These are phyloP conservation scores for Penicillium malachiteum DNA, from an alignment of 495 filamentous ascomycete species.

Conservation along the genomic window DNA sequence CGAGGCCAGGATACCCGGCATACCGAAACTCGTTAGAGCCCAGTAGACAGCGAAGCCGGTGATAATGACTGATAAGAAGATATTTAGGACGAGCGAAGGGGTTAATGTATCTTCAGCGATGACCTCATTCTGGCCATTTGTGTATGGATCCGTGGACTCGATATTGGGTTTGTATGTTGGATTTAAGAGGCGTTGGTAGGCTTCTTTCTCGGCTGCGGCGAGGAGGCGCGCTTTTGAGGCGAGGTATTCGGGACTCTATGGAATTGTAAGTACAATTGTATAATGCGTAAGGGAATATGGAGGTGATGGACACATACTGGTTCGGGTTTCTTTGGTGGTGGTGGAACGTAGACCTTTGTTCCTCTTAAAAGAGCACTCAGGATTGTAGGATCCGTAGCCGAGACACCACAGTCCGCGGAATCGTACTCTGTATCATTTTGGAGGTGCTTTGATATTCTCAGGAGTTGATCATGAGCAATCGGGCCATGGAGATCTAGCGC, in stretches of 20 bases:
- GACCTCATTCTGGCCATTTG: not conserved
- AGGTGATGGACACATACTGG: conserved; percentile 54
- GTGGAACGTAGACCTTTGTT: conserved; percentile 70
- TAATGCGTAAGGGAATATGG: not conserved
- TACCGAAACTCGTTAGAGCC: conserved; percentile 55
- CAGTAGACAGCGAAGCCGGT: conserved; percentile 49
- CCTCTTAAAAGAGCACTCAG: conserved; percentile 70
- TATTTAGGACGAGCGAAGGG: conserved; percentile 45
- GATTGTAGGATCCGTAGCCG: conserved; percentile 21
- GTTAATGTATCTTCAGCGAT: conserved; percentile 34
- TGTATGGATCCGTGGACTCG: conserved; percentile 42
- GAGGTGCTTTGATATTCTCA: conserved; percentile 63
- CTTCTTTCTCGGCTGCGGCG: conserved; percentile 70
- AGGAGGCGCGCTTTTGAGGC: conserved; percentile 84
- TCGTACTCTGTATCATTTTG: conserved; percentile 16
- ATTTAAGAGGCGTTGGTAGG: conserved; percentile 72
- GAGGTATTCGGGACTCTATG: conserved; percentile 80
- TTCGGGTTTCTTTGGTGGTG: conserved; percentile 73
- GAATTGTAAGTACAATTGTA: not conserved
- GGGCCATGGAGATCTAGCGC: conserved; percentile 58
- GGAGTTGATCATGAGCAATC: conserved; percentile 77
- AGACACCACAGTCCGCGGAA: not conserved
- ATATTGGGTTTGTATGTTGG: conserved; percentile 38
- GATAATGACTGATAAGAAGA: conserved; percentile 47
- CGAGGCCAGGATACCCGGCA: conserved; percentile 31